A percentile compares a stretch with the other conserved stretches of the same genome.
These are phyloP conservation scores for Fusarium lateritium DNA, from an alignment of 2,329 filamentous ascomycete genomes.

Conservation along the genomic window DNA sequence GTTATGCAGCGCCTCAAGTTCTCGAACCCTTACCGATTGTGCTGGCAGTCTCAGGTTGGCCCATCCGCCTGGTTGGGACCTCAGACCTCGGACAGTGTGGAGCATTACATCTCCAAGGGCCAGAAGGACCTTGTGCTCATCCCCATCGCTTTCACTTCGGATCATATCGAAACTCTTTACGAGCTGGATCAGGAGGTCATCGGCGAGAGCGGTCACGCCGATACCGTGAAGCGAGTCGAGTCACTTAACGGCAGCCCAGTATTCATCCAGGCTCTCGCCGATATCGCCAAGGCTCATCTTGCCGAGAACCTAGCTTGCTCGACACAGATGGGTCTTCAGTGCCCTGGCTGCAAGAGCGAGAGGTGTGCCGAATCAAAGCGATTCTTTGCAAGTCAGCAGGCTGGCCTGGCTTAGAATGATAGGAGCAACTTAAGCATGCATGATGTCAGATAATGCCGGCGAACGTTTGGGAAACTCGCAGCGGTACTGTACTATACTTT, in stretches of 20 bases:
- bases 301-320: conserved; percentile 78
- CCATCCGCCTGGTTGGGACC: conserved; percentile 96
- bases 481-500: conserved; percentile 39
- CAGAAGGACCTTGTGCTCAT: conserved; percentile 93
- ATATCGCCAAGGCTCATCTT: conserved; percentile 87
- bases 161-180: conserved; percentile 97
- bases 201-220: conserved; percentile 82
- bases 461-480: background rate
- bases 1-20: conserved; percentile 95
- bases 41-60: conserved; percentile 98
- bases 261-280: conserved; percentile 91
- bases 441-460: conserved; percentile 3
- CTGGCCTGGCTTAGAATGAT: conserved; percentile 37
- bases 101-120: conserved; percentile 90
- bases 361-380: conserved; percentile 84
- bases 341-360: conserved; percentile 93
- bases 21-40: conserved; percentile 91
- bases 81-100: conserved; percentile 90
- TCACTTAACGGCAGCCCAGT: conserved; percentile 91
- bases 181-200: conserved; percentile 97
- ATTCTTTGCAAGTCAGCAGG: conserved; percentile 69
- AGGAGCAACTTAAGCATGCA: background rate
- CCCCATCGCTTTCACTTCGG: conserved; percentile 97
- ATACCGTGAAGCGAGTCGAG: conserved; percentile 90
- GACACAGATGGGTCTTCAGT: conserved; percentile 89